Conservation (phyloP, 2,329 filamentous ascomycete genomes). For the Cordyceps javanica region DNA sequence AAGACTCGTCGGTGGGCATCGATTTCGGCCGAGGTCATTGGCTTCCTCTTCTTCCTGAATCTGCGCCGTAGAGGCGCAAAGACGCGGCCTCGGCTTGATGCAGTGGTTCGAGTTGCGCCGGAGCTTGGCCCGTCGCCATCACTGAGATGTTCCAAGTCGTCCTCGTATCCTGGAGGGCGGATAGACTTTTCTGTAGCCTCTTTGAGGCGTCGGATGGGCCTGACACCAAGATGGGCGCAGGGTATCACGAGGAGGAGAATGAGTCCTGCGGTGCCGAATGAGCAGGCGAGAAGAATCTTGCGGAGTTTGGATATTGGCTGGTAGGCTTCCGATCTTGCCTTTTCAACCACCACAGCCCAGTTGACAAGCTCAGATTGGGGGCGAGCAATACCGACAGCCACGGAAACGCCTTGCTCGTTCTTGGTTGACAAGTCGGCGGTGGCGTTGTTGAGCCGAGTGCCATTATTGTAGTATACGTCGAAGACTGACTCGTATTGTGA, state of each 20-base stretch:
- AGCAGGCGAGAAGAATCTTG: constrained; percentile 73
- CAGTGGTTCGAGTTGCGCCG: constrained; percentile 39
- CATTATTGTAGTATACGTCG: constrained; percentile 49
- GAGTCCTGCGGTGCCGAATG: constrained; percentile 74
- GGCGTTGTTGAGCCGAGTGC: constrained; percentile 56
- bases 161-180: constrained; percentile 55
- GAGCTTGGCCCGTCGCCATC: constrained; percentile 36
- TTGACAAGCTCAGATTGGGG: constrained; percentile 63
- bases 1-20: constrained; percentile 52
- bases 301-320: constrained; percentile 68
- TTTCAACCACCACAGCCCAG: constrained; percentile 80
- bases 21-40: constrained; percentile 23
- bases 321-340: constrained; percentile 68
- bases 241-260: constrained; percentile 69
- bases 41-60: constrained; percentile 27
- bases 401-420: constrained; percentile 64
- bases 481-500: constrained; percentile 57
- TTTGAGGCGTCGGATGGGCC: constrained; percentile 72
- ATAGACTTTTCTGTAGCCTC: constrained; percentile 70
- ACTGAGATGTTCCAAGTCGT: constrained; percentile 30
- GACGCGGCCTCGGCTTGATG: constrained; percentile 24
- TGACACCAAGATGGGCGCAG: constrained; percentile 73
- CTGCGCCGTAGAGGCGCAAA: constrained; percentile 33
- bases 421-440: constrained; percentile 62
- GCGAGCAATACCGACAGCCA: constrained; percentile 74